phyloP scores from a whole-genome alignment of 768 basidiomycete genomes.

The Trametes coccinea region DNA sequence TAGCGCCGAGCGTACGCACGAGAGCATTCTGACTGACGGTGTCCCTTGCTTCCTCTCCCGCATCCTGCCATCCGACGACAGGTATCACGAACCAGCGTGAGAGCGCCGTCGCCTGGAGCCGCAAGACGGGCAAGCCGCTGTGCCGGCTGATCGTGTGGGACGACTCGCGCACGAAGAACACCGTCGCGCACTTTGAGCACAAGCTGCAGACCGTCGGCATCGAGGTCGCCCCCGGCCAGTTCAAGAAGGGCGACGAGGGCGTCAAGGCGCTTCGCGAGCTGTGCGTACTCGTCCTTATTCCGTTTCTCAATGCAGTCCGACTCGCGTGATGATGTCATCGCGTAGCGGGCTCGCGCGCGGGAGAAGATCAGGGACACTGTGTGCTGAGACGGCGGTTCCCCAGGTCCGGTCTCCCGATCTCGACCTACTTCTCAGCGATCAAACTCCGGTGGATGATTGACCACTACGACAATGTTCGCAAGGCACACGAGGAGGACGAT shows the following conservation, averaged over 20 bases:
- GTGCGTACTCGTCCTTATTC: constrained; percentile 44
- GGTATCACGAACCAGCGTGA: constrained; percentile 98
- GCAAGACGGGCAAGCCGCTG: constrained; percentile 83
- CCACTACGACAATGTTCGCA: constrained; percentile 70
- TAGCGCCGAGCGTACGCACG: neutral
- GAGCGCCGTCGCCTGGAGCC: constrained; percentile 92
- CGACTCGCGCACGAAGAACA: constrained; percentile 87
- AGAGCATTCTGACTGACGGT: constrained; percentile 14
- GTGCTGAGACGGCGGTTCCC: constrained; percentile 11
- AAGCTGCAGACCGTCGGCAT: constrained; percentile 75
- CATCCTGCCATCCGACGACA: constrained; percentile 28
- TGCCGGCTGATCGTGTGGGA: constrained; percentile 95
- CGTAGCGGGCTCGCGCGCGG: neutral
- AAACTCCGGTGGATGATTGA: constrained; percentile 98
- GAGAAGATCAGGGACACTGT: neutral
- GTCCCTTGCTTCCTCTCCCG: constrained; percentile 26
- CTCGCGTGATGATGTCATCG: constrained; percentile 12
- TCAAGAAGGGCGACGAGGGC: constrained; percentile 72
- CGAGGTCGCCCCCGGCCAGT: constrained; percentile 62
- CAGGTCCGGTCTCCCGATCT: constrained; percentile 91
- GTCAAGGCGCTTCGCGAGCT: constrained; percentile 63
- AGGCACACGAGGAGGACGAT: constrained; percentile 79
- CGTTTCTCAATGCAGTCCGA: neutral
- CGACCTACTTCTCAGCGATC: constrained; percentile 97
- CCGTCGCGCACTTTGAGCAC: constrained; percentile 77